Evolutionary conservation across 2,329 filamentous ascomycete genomes (phyloP), one percentile per base, ranked within the genome.

Genomic region (Xylariales sp.): DNA sequence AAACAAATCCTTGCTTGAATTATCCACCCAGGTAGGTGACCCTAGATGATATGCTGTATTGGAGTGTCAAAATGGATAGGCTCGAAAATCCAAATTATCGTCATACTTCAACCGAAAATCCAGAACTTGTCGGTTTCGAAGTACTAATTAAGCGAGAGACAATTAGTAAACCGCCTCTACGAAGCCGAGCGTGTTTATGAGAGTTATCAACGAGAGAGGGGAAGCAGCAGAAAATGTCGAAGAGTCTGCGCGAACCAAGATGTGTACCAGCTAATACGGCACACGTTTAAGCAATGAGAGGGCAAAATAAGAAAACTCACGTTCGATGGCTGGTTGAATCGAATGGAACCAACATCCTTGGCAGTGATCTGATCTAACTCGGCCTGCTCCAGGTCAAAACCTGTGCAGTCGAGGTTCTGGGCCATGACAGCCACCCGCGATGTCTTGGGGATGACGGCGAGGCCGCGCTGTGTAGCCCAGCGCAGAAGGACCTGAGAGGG

Each of bases 391-490:
- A 94, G 81, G 74, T 93, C 86, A 77, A 92, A 94, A 69, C 81
- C 82, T 71, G 83, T 87, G 70, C 89, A 87, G 72, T 90, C 86
- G 71, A 94, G 81, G 81, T 93, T 93, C 83, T 90, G 84, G 66
- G 82, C 78, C 78, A 93, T 85, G 72, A 83, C 72, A 28, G 77
- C 83, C 69, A 71, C 76, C 72, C 80, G 85, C 81, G 80, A 90
- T 71, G 87, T 90, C 87, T 95, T 95, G 74, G 92, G 93, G 75
- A 96, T 96, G 74, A 96, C 91, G 55, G 92, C 91, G 64, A 96
- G 84, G 39, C 89, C 89, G 58, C 91, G 87, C 85, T 97, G 93
- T 16, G 93, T 97, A 28, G 93, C 89, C 94, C 94, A 97, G 75
- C 93, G 88, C 73, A 97, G 85, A 69, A 97, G 86, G 34, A 97